Conservation (phyloP, 106 monocot species). For the Dactylorhiza incarnata region DNA sequence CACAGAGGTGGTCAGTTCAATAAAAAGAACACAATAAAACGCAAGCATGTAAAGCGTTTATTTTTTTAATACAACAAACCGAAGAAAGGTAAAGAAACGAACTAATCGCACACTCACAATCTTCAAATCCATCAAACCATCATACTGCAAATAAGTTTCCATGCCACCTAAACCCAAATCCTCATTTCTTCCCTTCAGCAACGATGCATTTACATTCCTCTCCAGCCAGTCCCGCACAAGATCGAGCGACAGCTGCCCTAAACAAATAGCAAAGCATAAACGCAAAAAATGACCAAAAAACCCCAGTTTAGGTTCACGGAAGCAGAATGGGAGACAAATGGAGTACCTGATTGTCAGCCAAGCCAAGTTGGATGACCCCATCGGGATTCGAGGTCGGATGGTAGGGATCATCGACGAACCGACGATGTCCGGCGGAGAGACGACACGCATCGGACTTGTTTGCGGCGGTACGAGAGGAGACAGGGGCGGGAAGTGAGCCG, state of each 20-base stretch:
- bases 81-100: neutral
- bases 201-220: conserved; percentile 23
- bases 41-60: neutral
- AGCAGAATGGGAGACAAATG: neutral
- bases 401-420: conserved; percentile 37
- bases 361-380: conserved; percentile 56
- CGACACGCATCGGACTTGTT: conserved; percentile 28
- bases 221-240: conserved; percentile 54
- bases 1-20: neutral
- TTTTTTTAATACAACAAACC: neutral
- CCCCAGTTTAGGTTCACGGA: neutral
- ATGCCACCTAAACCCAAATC: conserved; percentile 44
- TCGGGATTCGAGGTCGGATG: conserved; percentile 42
- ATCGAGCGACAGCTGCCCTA: conserved; percentile 81
- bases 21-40: neutral
- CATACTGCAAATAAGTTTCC: conserved; percentile 61
- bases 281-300: neutral
- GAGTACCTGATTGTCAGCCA: conserved; percentile 67
- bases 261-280: conserved; percentile 11
- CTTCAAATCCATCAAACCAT: conserved; percentile 82
- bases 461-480: conserved; percentile 41
- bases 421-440: conserved; percentile 26
- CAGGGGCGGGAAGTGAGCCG: conserved; percentile 16
- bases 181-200: conserved; percentile 23
- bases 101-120: conserved; percentile 46